Conservation (phyloP, 805 yeast genomes). For the Candida mattraensis region DNA sequence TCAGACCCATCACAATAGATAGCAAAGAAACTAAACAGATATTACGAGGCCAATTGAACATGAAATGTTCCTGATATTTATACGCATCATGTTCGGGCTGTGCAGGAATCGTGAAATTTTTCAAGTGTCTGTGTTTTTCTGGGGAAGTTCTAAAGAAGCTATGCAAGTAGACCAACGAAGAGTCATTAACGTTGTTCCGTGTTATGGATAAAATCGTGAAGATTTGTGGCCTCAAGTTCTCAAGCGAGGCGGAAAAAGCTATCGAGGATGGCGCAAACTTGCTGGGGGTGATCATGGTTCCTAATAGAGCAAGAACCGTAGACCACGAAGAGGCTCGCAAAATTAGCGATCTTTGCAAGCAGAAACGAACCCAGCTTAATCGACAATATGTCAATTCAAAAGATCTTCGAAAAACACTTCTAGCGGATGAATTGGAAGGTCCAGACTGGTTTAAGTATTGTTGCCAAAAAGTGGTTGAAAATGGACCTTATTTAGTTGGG, state of each 20-base stretch:
- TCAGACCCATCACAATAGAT: constrained; percentile 28
- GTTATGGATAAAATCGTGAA: constrained; percentile 57
- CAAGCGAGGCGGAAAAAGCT: constrained; percentile 71
- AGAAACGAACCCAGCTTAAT: constrained; percentile 24
- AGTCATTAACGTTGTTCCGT: not conserved
- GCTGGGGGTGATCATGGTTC: constrained; percentile 86
- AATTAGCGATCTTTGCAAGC: constrained; percentile 38
- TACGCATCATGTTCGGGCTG: too few relatives aligned
- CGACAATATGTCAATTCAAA: constrained; percentile 24
- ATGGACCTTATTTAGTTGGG: constrained; percentile 79
- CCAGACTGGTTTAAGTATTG: constrained; percentile 37
- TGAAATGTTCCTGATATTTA: not conserved
- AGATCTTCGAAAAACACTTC: constrained; percentile 27
- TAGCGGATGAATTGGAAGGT: constrained; percentile 17
- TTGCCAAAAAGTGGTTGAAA: constrained; percentile 23
- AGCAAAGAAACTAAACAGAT: not conserved
- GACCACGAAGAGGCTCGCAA: constrained; percentile 43
- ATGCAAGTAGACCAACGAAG: not conserved
- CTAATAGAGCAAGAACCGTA: constrained; percentile 73
- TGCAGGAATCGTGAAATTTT: too few relatives aligned
- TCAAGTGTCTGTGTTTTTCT: constrained; percentile 1
- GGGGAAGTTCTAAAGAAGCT: not conserved
- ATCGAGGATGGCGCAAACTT: constrained; percentile 70
- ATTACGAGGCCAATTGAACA: not conserved
- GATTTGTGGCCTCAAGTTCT: constrained; percentile 77